Base-by-base conservation (phyloP, 2,329 filamentous ascomycete genomes). In the Aureobasidium sp. region DNA sequence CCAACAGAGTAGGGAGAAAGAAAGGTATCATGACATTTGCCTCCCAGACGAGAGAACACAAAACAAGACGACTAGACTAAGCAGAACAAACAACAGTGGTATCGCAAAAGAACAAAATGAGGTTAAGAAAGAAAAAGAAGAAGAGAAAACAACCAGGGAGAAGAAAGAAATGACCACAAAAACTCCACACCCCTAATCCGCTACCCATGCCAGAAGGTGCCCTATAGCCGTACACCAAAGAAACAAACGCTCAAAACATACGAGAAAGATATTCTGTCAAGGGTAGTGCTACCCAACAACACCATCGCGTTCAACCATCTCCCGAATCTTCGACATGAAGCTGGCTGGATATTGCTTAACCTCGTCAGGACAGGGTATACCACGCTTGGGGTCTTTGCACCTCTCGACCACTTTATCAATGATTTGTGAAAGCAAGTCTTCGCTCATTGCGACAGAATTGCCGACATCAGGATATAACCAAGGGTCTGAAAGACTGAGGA, bases 371-470 rank as follows among this genome's bases (percentile, higher is more conserved):
- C 74, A 81, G 3, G 84, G 84, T 6, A 81, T 69, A 4, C 80
- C 78, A 63, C 79, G 81, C 27, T 72, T 74, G 9, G 71, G 68
- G 66, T 81, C 80, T 34, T 79, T 74, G 68, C 84, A 86, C 64
- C 85, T 79, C 63, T 84, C 80, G 3, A 84, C 79, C 16, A 87
- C 82, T 50, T 82, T 81, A 57, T 78, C 76, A 64, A 87, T 78
- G 36, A 87, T 83, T 64, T 83, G 79, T 2, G 77, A 79, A 5
- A 87, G 74, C 68, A 86, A 75, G n/a, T 85, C 82, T 68, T 85
- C 78, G 13, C 72, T 82, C 64, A 81, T 82, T 62, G 71, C 78
- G 57, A 79, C 81, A 61, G 76, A 71, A 11, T 75, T 69, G 3
- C 71, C 69, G 5, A 73, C 71, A 55, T 85, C 83, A 0, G 85